Conservation (phyloP, 768 basidiomycete genomes). For the Pleurotus giganteus region DNA sequence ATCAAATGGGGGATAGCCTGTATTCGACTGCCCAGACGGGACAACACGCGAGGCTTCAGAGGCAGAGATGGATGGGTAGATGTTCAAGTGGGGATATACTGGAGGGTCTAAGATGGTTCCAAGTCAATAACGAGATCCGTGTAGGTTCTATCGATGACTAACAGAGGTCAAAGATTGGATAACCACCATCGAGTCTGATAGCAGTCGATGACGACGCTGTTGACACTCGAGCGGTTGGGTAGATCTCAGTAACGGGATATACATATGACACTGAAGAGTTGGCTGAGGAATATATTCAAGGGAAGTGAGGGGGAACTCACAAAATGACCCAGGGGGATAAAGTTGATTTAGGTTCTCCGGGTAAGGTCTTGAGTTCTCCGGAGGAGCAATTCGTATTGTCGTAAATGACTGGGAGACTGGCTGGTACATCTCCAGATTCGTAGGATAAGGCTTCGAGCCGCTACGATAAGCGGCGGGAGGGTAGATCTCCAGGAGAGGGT, state of each 20-base stretch:
- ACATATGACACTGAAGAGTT: conserved; percentile 21
- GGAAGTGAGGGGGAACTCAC: neutral
- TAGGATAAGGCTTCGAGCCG: neutral
- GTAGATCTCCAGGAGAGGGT: neutral
- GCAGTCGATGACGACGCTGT: neutral
- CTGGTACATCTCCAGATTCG: conserved; percentile 1
- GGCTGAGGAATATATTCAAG: neutral
- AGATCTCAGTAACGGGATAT: conserved; percentile 32
- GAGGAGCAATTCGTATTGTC: conserved; percentile 33
- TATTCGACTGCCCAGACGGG: conserved; percentile 13
- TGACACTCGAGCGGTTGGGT: conserved; percentile 19
- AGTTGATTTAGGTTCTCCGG: neutral
- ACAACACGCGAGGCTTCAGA: neutral
- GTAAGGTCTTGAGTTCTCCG: conserved; percentile 10
- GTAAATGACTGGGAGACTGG: conserved; percentile 12
- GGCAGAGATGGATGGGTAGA: conserved; percentile 9
- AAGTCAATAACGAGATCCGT: neutral
- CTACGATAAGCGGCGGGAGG: neutral
- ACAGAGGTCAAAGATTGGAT: conserved; percentile 27
- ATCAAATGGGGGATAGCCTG: conserved; percentile 30
- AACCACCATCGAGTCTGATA: conserved; percentile 8
- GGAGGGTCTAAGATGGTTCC: conserved; percentile 18
- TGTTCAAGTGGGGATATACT: conserved; percentile 9
- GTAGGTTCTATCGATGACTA: neutral
- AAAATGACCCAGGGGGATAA: neutral